A percentile compares a stretch with the other conserved stretches of the same genome.
These are phyloP conservation scores for Aspergillus hancockii DNA, from an alignment of 495 filamentous ascomycete species.

Conservation along the genomic window DNA sequence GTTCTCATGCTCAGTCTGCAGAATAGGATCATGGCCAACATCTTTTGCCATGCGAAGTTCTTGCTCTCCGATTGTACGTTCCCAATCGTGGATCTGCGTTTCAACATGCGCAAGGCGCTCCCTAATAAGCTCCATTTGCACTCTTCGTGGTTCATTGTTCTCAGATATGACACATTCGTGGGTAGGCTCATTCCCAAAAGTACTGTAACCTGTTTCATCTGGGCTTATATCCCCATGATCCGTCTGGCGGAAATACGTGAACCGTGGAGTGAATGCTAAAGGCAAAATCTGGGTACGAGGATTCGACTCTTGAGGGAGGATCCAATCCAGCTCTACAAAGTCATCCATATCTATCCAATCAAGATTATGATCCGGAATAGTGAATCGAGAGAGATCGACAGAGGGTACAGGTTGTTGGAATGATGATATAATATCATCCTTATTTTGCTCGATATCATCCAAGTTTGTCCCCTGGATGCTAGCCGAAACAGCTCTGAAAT, in stretches of 20 bases:
- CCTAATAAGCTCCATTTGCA: slow-evolving; percentile 83
- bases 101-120: slow-evolving; percentile 76
- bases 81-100: slow-evolving; percentile 72
- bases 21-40: slow-evolving; percentile 50
- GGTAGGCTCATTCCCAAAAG: slow-evolving; percentile 88
- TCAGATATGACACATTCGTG: slow-evolving; percentile 95
- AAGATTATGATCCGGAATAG: slow-evolving; percentile 89
- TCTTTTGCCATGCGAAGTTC: slow-evolving; percentile 61
- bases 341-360: slow-evolving; percentile 99
- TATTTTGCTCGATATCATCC: slow-evolving; percentile 67
- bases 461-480: slow-evolving; percentile 76
- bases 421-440: slow-evolving; percentile 56
- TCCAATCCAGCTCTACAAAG: slow-evolving; percentile 97
- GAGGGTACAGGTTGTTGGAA: slow-evolving; percentile 53
- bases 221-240: slow-evolving; percentile 74
- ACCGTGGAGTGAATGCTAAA: slow-evolving; percentile 85
- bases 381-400: slow-evolving; percentile 84
- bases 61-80: slow-evolving; percentile 62
- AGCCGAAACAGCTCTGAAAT: slow-evolving; percentile 91
- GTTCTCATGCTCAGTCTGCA: slow-evolving; percentile 63
- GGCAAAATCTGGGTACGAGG: slow-evolving; percentile 93
- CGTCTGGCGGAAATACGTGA: slow-evolving; percentile 98
- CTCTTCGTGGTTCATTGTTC: slow-evolving; percentile 85
- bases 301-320: slow-evolving; percentile 84
- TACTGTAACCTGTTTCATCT: slow-evolving; percentile 72